Base-by-base conservation (phyloP, 23 red algal genomes). In the Gracilaria gracilis region DNA sequence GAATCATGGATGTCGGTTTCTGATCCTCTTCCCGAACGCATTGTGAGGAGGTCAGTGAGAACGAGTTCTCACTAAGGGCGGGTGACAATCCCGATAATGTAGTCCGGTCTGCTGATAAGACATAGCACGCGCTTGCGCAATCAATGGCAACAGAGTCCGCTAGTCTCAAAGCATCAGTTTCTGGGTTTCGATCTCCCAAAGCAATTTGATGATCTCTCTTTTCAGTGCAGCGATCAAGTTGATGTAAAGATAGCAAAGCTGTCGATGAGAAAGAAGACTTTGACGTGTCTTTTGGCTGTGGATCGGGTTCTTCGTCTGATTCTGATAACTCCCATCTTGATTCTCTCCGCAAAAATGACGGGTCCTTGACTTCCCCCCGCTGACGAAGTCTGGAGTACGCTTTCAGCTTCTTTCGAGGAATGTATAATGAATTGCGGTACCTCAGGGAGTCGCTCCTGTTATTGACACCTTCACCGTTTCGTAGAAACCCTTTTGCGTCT, bases 131-230 rank as follows among this genome's bases (percentile, higher is more conserved):
- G 37, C 89, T 84, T 11, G 79, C 89, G 71, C 89, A 92, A 44
- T 92, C 89, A 40, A 92, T 64, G 32, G 89, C 89, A 84, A 92
- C 89, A 8, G 79, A 83, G 36, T 90, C 74, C 8, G 74, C 87
- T 13, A 90, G 55, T 34, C 71, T 90, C 14, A 81, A 67, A 8
- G 79, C 54, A 40, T 82, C 79, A 11, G 32, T 53, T 17, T 82
- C 79, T 29, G 15, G 42, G 21, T 48, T 46, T 0, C 42, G 38
- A 16, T 77, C 72, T 17, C 40, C 38, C 2, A 31, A 16, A 6
- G 46, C 50, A 15, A 0, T 17, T 11, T 51, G 21, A 49, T 49
- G 25, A 12, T 28, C 38, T 0, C n/a, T 1, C 23, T 50, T 50
- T 31, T 77, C 40, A 51, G 5, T 77, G 11, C 16, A n/a, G 25